These are phyloP conservation scores for Seminavis robusta DNA, from an alignment of 108 stramenopile species.

Conservation along the genomic window DNA sequence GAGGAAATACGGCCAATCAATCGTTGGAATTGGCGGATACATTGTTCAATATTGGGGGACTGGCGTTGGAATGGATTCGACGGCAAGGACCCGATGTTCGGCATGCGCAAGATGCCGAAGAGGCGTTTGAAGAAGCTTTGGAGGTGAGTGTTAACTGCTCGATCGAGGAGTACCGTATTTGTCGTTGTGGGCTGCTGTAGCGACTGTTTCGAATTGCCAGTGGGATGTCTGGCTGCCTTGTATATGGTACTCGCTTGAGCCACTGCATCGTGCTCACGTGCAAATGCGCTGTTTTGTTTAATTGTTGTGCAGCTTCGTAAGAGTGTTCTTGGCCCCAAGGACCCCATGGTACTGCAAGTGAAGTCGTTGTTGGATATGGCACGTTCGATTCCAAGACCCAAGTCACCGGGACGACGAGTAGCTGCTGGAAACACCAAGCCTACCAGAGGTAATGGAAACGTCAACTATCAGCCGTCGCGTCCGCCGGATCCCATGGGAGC, in stretches of 20 bases:
- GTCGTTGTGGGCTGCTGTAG: too few species aligned
- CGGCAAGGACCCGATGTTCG: constrained; percentile 35
- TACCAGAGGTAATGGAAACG: neutral
- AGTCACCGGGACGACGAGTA: neutral
- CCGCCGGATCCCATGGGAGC: too few species aligned
- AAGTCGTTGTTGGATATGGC: constrained; percentile 41
- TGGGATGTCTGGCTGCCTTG: too few species aligned
- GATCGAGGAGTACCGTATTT: neutral
- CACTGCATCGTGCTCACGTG: neutral
- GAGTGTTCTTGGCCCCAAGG: constrained; percentile 35
- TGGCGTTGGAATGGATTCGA: constrained; percentile 56
- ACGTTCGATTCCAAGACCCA: constrained; percentile 23
- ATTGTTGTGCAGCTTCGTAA: constrained; percentile 22
- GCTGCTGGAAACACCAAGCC: neutral
- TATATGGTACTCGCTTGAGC: neutral
- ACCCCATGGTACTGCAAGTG: constrained; percentile 35
- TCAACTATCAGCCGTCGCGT: too few species aligned
- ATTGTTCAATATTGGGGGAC: constrained; percentile 53
- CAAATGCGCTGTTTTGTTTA: neutral
- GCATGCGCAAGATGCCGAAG: constrained; percentile 31
- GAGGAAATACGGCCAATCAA: neutral
- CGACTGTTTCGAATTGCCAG: too few species aligned
- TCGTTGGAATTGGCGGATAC: constrained; percentile 58
- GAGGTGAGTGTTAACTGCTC: constrained; percentile 10
- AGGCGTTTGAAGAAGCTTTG: constrained; percentile 45